Conservation (phyloP, 1,139 yeast genomes). For the Lodderomyces metapsilosis region DNA sequence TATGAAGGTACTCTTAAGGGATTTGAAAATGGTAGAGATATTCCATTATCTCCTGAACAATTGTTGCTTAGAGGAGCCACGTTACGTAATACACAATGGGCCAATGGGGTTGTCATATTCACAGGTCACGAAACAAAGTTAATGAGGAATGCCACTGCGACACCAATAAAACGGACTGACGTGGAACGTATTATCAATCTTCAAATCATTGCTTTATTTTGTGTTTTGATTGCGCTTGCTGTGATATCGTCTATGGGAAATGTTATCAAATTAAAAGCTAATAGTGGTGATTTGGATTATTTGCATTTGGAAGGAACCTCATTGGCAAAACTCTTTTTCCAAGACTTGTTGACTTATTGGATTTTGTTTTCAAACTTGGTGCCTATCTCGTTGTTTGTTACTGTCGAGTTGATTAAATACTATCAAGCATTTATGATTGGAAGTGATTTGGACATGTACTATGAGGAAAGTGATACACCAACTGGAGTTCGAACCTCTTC, state of each 20-base stretch:
- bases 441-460: slow-evolving; percentile 90
- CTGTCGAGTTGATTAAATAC: slow-evolving; percentile 92
- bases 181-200: slow-evolving; percentile 93
- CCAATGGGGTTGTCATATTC: slow-evolving; percentile 88
- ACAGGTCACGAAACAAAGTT: slow-evolving; percentile 98
- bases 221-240: slow-evolving; percentile 71
- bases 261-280: slow-evolving; percentile 66
- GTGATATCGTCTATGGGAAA: slow-evolving; percentile 86
- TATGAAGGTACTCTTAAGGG: slow-evolving; percentile 80
- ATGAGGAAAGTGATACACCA: slow-evolving; percentile 86
- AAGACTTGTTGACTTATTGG: slow-evolving; percentile 91
- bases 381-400: slow-evolving; percentile 91
- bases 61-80: slow-evolving; percentile 93
- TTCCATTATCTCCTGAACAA: slow-evolving; percentile 86
- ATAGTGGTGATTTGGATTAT: slow-evolving; percentile 56
- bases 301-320: slow-evolving; percentile 69
- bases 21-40: slow-evolving; percentile 35
- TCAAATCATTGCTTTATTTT: slow-evolving; percentile 85
- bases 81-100: slow-evolving; percentile 91
- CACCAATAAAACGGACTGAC: slow-evolving; percentile 95
- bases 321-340: slow-evolving; percentile 70
- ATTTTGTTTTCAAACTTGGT: slow-evolving; percentile 92
- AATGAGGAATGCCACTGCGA: slow-evolving; percentile 98
- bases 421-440: slow-evolving; percentile 94
- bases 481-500: slow-evolving; percentile 94